phyloP scores from a whole-genome alignment of 257 asterid genomes.

The Scutellaria minor region DNA sequence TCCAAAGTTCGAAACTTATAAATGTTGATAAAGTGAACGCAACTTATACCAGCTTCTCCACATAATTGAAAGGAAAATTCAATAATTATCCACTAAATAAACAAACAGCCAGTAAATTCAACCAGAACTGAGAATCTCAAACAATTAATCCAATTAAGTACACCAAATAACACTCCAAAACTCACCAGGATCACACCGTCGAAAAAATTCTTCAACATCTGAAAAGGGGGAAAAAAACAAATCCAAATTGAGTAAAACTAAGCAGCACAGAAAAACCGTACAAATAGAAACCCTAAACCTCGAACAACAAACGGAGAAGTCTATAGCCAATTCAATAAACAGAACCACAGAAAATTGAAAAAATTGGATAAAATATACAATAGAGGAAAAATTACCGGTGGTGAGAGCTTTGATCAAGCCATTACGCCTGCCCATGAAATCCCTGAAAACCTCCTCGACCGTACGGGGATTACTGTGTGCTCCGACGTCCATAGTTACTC shows the following conservation, averaged over 20 bases:
- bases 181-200: constrained; percentile 67
- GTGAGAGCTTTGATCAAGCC: constrained; percentile 67
- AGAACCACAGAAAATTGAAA: constrained; percentile 18
- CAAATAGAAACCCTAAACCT: constrained; percentile 42
- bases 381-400: constrained; percentile 33
- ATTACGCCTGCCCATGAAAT: constrained; percentile 56
- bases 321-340: background rate
- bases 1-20: background rate
- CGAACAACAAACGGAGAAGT: constrained; percentile 2
- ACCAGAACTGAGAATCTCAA: constrained; percentile 12
- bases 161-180: constrained; percentile 29
- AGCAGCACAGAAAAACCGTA: constrained; percentile 18
- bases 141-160: constrained; percentile 18
- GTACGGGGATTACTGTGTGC: constrained; percentile 46
- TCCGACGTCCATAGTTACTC: constrained; percentile 47
- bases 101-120: constrained; percentile 12
- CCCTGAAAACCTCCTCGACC: constrained; percentile 56
- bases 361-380: background rate
- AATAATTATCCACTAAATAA: constrained; percentile 17
- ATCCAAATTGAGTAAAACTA: constrained; percentile 35
- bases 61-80: constrained; percentile 13
- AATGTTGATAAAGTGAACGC: constrained; percentile 18
- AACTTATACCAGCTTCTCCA: constrained; percentile 22
- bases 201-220: constrained; percentile 54
- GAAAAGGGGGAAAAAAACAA: constrained; percentile 31